phyloP scores from a whole-genome alignment of 305 asterid genomes.

The Solanum hybrid region DNA sequence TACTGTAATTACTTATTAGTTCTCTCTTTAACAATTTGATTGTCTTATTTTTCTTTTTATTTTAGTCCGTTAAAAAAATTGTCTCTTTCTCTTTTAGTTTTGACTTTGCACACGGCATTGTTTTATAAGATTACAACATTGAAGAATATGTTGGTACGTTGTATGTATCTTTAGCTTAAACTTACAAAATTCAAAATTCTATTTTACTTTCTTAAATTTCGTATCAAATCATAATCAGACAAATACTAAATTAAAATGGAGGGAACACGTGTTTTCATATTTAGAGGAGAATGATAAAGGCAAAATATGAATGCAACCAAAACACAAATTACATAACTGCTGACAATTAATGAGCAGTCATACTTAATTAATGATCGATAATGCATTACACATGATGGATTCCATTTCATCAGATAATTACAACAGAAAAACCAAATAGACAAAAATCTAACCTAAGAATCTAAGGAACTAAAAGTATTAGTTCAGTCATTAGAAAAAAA shows the following conservation, averaged over 20 bases:
- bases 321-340: not conserved
- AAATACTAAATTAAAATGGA: not conserved
- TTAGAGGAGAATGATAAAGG: not conserved
- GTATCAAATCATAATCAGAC: not conserved
- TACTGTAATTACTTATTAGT: not conserved
- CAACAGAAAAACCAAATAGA: conserved; percentile 1
- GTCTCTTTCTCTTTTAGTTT: not conserved
- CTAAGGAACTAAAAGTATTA: conserved; percentile 1
- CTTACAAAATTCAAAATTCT: not conserved
- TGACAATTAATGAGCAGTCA: not conserved
- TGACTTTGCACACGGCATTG: not conserved
- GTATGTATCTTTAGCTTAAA: not conserved
- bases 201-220: not conserved
- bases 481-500: not conserved
- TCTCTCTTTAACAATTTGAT: not conserved
- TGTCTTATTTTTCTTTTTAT: not conserved
- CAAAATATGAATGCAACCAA: not conserved
- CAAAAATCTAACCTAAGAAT: conserved; percentile 8
- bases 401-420: not conserved
- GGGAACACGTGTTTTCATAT: not conserved
- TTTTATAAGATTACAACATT: not conserved
- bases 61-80: not conserved
- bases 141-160: not conserved
- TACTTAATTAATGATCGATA: not conserved
- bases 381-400: not conserved